phyloP scores from a whole-genome alignment of 2,329 filamentous ascomycete genomes.

The Aspergillus quadrilineatus region DNA sequence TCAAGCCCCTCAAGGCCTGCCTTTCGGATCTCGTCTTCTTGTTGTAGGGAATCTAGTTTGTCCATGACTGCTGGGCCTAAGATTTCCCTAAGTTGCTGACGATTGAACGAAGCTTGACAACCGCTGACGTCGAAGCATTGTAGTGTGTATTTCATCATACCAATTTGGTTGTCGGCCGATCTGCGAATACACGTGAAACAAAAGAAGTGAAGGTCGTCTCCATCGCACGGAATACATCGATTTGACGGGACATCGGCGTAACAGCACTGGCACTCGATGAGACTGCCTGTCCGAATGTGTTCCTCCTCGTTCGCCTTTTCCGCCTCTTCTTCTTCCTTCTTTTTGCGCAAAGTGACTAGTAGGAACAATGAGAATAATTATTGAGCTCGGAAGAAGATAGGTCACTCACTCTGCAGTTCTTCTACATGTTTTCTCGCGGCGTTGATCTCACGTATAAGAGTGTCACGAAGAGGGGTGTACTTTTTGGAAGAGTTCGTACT shows the following conservation, averaged over 20 bases:
- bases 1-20: conserved; percentile 71
- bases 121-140: conserved; percentile 68
- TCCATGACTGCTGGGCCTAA: conserved; percentile 58
- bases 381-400: too few relatives aligned
- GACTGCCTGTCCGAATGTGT: conserved; percentile 49
- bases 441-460: conserved; percentile 25
- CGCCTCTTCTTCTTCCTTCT: conserved; percentile 24
- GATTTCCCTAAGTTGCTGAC: conserved; percentile 55
- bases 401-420: conserved; percentile 21
- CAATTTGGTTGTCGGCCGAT: conserved; percentile 68
- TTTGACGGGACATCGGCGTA: conserved; percentile 66
- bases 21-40: conserved; percentile 66
- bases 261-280: conserved; percentile 72
- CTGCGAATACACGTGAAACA: conserved; percentile 65
- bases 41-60: conserved; percentile 69
- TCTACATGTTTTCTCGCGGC: conserved; percentile 26
- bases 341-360: conserved; percentile 17
- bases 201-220: conserved; percentile 62
- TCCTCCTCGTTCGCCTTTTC: conserved; percentile 39
- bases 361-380: background rate
- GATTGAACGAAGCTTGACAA: conserved; percentile 63
- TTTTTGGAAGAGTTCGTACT: background rate
- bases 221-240: conserved; percentile 67
- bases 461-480: background rate
- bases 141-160: conserved; percentile 66